A percentile compares a stretch with the other conserved stretches of the same genome.
Evolutionary conservation across 2,329 filamentous ascomycete genomes (phyloP).

Genomic region (Calcarisporium arbuscula): DNA sequence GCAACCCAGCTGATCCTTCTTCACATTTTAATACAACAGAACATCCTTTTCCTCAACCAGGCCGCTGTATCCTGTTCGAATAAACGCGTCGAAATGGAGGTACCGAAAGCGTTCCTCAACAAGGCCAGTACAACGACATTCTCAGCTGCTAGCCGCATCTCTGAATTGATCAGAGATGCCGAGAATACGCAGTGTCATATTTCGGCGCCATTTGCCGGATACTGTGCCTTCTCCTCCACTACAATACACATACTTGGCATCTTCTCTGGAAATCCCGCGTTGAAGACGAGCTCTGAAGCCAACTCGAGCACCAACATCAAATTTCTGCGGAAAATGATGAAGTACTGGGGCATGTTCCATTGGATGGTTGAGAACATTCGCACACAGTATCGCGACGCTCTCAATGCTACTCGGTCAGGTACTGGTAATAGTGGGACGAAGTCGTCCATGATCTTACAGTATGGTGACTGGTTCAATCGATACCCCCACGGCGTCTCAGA

Average conservation of each 20-base stretch:
- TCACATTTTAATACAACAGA: constrained; percentile 85
- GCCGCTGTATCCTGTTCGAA: constrained; percentile 72
- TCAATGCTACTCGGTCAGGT: constrained; percentile 69
- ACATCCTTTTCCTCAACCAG: constrained; percentile 81
- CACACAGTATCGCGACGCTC: constrained; percentile 77
- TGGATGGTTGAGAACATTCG: constrained; percentile 92
- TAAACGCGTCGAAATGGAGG: constrained; percentile 58
- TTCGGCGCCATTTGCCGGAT: constrained; percentile 87
- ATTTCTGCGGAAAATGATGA: constrained; percentile 91
- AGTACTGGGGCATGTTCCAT: constrained; percentile 97
- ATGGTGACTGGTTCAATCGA: constrained; percentile 94
- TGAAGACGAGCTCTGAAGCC: constrained; percentile 73
- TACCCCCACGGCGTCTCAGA: constrained; percentile 90
- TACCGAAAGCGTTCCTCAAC: constrained; percentile 71
- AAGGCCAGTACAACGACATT: constrained; percentile 71
- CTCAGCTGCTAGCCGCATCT: constrained; percentile 80
- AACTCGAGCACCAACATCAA: constrained; percentile 84
- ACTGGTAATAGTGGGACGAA: constrained; percentile 39
- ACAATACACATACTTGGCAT: constrained; percentile 93
- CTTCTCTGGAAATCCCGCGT: constrained; percentile 72
- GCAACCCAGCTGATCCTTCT: constrained; percentile 90
- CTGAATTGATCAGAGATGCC: constrained; percentile 72
- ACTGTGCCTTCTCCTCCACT: constrained; percentile 87
- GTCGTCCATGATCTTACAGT: constrained; percentile 72
- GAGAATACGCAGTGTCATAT: constrained; percentile 64